Conservation (phyloP, 306 rosid species). For the Fragaria iinumae region DNA sequence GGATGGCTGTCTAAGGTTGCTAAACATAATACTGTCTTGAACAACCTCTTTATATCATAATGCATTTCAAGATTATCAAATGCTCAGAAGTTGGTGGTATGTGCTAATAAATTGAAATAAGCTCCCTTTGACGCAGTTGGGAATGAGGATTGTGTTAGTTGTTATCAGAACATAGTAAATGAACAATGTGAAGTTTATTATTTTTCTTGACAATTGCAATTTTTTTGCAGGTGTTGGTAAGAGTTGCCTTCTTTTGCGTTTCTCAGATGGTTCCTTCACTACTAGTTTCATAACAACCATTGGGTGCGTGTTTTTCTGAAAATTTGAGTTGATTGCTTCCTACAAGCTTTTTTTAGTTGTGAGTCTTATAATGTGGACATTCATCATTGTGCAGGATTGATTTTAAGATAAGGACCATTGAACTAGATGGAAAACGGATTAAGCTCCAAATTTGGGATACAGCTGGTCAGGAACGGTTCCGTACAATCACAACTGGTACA, state of each 20-base stretch:
- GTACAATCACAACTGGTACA: constrained; percentile 89
- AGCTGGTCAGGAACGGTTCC: constrained; percentile 96
- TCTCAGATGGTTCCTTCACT: constrained; percentile 94
- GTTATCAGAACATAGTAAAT: not conserved
- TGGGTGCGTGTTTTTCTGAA: constrained; percentile 60
- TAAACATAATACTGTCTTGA: not conserved
- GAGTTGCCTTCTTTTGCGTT: constrained; percentile 97
- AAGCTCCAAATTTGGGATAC: constrained; percentile 99
- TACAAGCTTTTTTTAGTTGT: constrained; percentile 3
- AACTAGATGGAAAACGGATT: constrained; percentile 86
- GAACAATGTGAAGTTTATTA: too few relatives aligned
- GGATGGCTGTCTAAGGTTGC: not conserved
- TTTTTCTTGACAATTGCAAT: constrained; percentile 4
- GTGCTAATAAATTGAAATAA: not conserved
- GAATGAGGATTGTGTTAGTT: not conserved
- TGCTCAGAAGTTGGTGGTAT: not conserved
- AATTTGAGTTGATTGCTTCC: constrained; percentile 11
- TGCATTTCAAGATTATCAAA: not conserved
- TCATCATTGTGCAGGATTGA: constrained; percentile 73
- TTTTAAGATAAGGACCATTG: constrained; percentile 89
- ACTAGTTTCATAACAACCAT: constrained; percentile 93
- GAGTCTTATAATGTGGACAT: constrained; percentile 20
- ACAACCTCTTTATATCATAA: not conserved
- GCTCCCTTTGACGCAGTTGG: not conserved
- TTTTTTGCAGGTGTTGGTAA: constrained; percentile 86